Evolutionary conservation across 2,329 filamentous ascomycete species (phyloP).

Genomic region (Fusarium nygamai): DNA sequence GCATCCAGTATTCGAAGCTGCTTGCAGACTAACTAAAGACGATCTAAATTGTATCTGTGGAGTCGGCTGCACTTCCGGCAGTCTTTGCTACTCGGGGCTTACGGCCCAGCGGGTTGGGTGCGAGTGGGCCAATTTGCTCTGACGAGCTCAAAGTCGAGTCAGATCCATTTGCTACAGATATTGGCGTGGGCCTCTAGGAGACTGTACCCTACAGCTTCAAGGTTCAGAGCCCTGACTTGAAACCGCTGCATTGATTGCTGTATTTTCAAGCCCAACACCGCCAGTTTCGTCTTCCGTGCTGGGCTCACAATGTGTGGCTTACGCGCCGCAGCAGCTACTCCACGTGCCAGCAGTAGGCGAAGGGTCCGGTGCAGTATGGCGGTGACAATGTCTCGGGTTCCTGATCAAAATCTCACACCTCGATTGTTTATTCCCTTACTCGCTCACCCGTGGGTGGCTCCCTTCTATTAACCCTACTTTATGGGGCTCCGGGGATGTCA

Average conservation of each 20-base stretch:
- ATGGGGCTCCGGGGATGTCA: conserved; percentile 26
- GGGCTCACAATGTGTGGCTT: conserved; percentile 37
- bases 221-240: conserved; percentile 36
- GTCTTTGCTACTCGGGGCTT: conserved; percentile 43
- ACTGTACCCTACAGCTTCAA: conserved; percentile 15
- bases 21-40: conserved; percentile 26
- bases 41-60: conserved; percentile 40
- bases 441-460: conserved; percentile 12
- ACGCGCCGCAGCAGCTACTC: conserved; percentile 32
- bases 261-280: conserved; percentile 36
- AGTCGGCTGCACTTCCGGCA: conserved; percentile 46
- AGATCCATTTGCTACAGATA: conserved; percentile 10
- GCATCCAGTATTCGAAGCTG: conserved; percentile 25
- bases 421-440: conserved; percentile 20
- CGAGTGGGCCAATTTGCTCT: conserved; percentile 35
- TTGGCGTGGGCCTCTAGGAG: background rate
- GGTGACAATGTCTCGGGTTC: conserved; percentile 46
- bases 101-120: conserved; percentile 44
- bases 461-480: conserved; percentile 24
- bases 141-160: conserved; percentile 38
- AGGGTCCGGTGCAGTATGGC: conserved; percentile 35
- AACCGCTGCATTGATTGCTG: conserved; percentile 30
- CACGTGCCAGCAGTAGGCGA: conserved; percentile 37
- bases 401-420: conserved; percentile 35
- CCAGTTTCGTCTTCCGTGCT: conserved; percentile 39